Conservation (phyloP, 2,329 filamentous ascomycete species). For the Fusarium miscanthi region DNA sequence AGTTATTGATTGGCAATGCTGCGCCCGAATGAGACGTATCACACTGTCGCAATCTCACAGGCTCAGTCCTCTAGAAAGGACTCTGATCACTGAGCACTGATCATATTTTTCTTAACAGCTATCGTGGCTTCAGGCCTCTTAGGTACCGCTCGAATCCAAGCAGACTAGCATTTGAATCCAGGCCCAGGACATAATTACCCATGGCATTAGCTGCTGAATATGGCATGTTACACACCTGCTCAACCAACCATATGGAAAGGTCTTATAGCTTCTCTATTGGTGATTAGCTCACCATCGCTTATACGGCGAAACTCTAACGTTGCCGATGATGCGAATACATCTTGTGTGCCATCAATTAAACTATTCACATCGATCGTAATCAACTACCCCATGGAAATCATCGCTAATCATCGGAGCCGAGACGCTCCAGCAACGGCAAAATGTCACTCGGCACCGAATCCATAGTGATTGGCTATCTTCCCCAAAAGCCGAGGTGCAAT, state of each 20-base stretch:
- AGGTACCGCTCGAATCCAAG: background rate
- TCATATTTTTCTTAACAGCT: background rate
- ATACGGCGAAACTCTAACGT: slow-evolving; percentile 13
- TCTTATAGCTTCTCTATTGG: background rate
- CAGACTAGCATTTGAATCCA: background rate
- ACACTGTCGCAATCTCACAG: slow-evolving; percentile 18
- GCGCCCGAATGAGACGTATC: slow-evolving; percentile 26
- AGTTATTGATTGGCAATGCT: slow-evolving; percentile 29
- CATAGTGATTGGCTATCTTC: slow-evolving; percentile 12
- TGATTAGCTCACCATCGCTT: background rate
- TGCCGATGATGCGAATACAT: slow-evolving; percentile 6
- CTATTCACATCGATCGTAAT: background rate
- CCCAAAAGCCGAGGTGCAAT: slow-evolving; percentile 25
- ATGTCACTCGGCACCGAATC: slow-evolving; percentile 31
- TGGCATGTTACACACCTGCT: background rate
- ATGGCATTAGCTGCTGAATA: background rate
- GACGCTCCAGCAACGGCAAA: slow-evolving; percentile 13
- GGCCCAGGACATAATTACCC: background rate
- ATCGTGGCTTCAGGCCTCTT: background rate
- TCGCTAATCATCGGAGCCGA: slow-evolving; percentile 28
- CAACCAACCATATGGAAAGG: background rate
- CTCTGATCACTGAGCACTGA: background rate
- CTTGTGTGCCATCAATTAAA: background rate
- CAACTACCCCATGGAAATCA: background rate
- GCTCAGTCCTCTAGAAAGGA: background rate